Conservation (phyloP, 2,329 filamentous ascomycete species). For the Aspergillus transmontanensis region DNA sequence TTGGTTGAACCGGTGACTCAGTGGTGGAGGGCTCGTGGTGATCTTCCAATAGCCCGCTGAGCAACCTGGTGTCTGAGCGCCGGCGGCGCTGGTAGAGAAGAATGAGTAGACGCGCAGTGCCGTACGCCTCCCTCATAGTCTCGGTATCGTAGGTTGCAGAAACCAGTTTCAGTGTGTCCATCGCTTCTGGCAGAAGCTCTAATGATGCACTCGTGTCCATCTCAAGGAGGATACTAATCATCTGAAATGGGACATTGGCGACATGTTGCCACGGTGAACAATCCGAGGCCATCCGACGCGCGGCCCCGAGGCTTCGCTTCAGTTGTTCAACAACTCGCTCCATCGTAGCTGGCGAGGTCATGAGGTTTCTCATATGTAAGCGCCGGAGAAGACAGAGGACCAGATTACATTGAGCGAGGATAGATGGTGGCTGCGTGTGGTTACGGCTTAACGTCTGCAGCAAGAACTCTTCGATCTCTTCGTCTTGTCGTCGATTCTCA, state of each 20-base stretch:
- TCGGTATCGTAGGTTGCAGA: constrained; percentile 47
- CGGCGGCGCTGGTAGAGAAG: constrained; percentile 53
- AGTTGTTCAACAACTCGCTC: constrained; percentile 51
- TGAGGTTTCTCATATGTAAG: constrained; percentile 52
- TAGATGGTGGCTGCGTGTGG: constrained; percentile 47
- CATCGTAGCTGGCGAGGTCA: constrained; percentile 43
- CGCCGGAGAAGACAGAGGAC: constrained; percentile 57
- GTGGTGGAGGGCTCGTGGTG: constrained; percentile 1
- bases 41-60: constrained; percentile 21
- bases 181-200: constrained; percentile 51
- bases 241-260: constrained; percentile 61
- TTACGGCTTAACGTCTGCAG: constrained; percentile 39
- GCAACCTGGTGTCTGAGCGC: constrained; percentile 36
- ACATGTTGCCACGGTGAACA: constrained; percentile 60
- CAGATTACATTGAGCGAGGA: constrained; percentile 57
- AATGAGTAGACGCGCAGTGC: constrained; percentile 55
- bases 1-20: constrained; percentile 3
- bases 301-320: constrained; percentile 47
- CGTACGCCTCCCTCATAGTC: constrained; percentile 54
- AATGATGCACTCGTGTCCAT: constrained; percentile 56
- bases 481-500: constrained; percentile 41
- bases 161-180: constrained; percentile 49
- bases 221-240: constrained; percentile 56
- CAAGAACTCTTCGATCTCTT: constrained; percentile 48
- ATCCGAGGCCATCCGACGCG: constrained; percentile 46